These are phyloP conservation scores for Ustilago bromivora DNA, from an alignment of 1,284 basidiomycete genomes.

Conservation along the genomic window DNA sequence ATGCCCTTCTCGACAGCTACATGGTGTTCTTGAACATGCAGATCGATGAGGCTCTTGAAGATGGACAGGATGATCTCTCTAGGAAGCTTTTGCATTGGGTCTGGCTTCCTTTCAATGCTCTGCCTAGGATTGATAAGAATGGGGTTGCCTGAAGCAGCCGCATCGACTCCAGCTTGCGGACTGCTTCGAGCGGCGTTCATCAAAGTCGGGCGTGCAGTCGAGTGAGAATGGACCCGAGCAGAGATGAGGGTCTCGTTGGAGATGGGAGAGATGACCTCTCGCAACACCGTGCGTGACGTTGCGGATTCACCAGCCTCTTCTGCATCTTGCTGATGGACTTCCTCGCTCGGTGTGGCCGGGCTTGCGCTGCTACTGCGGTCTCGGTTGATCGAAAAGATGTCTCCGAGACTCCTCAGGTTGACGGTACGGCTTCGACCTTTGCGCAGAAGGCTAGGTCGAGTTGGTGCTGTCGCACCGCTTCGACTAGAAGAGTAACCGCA, in stretches of 20 bases:
- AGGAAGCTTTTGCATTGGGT: constrained; percentile 37
- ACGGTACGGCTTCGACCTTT: constrained; percentile 31
- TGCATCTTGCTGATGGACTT: constrained; percentile 8
- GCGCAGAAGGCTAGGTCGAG: constrained; percentile 11
- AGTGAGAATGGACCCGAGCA: constrained; percentile 28
- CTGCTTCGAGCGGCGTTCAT: constrained; percentile 38
- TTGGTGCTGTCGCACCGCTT: constrained; percentile 40
- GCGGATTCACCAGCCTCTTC: neutral
- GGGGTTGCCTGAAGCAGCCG: constrained; percentile 16
- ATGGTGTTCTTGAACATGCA: constrained; percentile 35
- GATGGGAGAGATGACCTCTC: constrained; percentile 36
- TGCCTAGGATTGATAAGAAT: constrained; percentile 33
- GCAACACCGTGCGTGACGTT: constrained; percentile 4
- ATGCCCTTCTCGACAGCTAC: constrained; percentile 15
- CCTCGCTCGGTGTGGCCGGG: constrained; percentile 1
- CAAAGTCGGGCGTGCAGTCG: constrained; percentile 21
- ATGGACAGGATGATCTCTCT: constrained; percentile 37
- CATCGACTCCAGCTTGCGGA: constrained; percentile 35
- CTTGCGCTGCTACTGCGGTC: constrained; percentile 10
- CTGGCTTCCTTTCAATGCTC: constrained; percentile 12
- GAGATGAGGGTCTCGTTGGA: constrained; percentile 43
- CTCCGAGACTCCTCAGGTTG: constrained; percentile 33
- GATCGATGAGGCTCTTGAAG: constrained; percentile 34
- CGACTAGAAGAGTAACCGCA: constrained; percentile 38
- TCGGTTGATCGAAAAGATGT: constrained; percentile 27